phyloP scores from a whole-genome alignment of 1,139 yeast genomes.

The Lodderomyces oxycetoniae region DNA sequence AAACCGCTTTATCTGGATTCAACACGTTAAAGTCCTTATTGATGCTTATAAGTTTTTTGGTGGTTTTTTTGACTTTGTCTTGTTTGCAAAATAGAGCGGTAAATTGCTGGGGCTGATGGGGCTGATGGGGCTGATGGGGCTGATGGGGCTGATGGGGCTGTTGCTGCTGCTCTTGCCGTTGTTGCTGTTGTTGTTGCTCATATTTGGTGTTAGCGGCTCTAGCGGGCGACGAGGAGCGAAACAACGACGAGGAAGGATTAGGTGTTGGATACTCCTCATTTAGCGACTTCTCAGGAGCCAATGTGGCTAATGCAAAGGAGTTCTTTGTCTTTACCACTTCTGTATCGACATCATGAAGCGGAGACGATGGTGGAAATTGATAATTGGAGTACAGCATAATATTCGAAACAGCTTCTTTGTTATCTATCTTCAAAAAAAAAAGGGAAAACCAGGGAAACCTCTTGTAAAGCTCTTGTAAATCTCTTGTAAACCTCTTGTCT shows the following conservation, averaged over 20 bases:
- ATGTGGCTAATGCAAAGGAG: slow-evolving; percentile 1
- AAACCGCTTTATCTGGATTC: slow-evolving; percentile 35
- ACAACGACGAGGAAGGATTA: slow-evolving; percentile 50
- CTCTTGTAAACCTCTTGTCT: no score
- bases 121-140: no score
- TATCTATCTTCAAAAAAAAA: background rate
- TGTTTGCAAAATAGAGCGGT: no score
- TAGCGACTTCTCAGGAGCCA: background rate
- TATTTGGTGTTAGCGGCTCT: no score
- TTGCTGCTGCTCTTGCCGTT: background rate
- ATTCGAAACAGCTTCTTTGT: background rate
- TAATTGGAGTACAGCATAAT: slow-evolving; percentile 11
- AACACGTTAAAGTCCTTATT: slow-evolving; percentile 37
- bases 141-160: no score
- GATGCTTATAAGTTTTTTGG: slow-evolving; percentile 13
- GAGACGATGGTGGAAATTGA: slow-evolving; percentile 62
- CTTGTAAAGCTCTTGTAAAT: no score
- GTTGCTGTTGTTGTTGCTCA: no score
- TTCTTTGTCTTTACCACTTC: background rate
- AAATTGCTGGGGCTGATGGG: no score
- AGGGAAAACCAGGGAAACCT: no score
- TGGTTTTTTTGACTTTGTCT: background rate
- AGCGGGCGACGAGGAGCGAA: slow-evolving; percentile 44
- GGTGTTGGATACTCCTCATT: slow-evolving; percentile 45
- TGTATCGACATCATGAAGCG: slow-evolving; percentile 32